Evolutionary conservation across 2,329 filamentous ascomycete species (phyloP), one percentile per base, ranked within the genome.

Genomic region (Chalaropsis thielavioides): DNA sequence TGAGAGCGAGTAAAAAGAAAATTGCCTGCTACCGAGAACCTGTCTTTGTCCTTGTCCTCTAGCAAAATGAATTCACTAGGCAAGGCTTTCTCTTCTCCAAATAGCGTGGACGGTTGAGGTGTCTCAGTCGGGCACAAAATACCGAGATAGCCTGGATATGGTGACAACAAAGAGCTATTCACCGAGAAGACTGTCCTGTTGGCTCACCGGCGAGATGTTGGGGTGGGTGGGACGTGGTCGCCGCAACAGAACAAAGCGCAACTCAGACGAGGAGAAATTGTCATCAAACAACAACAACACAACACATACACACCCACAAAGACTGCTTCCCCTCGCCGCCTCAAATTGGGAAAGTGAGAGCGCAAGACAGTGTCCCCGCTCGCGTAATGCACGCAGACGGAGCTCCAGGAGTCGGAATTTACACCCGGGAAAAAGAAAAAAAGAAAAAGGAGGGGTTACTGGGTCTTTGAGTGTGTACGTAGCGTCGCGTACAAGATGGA

Each of bases 331-430:
- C n/a, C n/a, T n/a, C n/a, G n/a, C n/a, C n/a, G 17, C 27, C 17
- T 56, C 15, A 56, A 35, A 31, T 56, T 64, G 24, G 65, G 62
- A 43, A 66, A 62, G 31, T 64, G 56, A 38, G 65, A 66, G 58
- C 65, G 62, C 62, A 46, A 63, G 40, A 38, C 31, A 22, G 40
- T 27, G 27, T 54, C 54, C 43, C 49, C 43, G 31, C n/a, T 51
- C 31, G 46, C 19, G 61, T 43, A 63, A 63, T 31, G 61, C 49
- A 27, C 11, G 27, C 31, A 63, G 49, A 63, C 27, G n/a, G 51
- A 22, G 24, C 56, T 61, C 31, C 19, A 38, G 35, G 5, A 38
- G 35, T 8, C 35, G 35, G 35, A 38, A 4, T 38, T 38, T 38
- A 10, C 35, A 38, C 35, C 8, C 1, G 35, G 3, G 8, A 38